Base-by-base conservation (phyloP, 352 stramenopile species). In the Globisporangium alternatum region DNA sequence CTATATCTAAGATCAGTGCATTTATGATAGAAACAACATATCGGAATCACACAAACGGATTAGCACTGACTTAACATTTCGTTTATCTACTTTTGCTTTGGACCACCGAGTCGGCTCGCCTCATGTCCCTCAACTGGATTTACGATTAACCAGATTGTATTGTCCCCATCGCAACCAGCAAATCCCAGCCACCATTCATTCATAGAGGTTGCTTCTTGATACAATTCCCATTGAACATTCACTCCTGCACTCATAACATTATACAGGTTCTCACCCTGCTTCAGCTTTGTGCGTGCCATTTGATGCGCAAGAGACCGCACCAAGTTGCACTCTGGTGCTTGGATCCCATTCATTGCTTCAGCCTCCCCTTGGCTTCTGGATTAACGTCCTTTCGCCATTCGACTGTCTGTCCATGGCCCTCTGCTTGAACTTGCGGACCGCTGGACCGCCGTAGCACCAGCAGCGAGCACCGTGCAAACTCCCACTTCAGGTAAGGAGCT, bases 281-380 rank as follows among this genome's bases (percentile, higher is more conserved):
- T 61, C 55, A 61, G 55, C 55, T 52, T 61, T 44, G 17, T 33
- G 22, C 48, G 55, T 61, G 55, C 45, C 21, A 13, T 61, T 61
- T 21, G 19, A 54, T 19, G 22, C 21, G 37, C 44, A 51, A 61
- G 44, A 61, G 55, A 61, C 35, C 15, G 55, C 37, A 31, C 21
- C 55, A 61, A 52, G 35, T 61, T 61, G 55, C 55, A 61, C 21
- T 61, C 17, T 61, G 55, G 55, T 61, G 55, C 55, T 61, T 61
- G 55, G 55, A 51, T 61, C 55, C 7, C 3, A 4, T 21, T 52
- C 3, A 4, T 21, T 52, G 31, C 45, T 51, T 33, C 39, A 47
- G 41, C 22, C 21, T 33, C 21, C 25, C n/a, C n/a, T 22, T 56
- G 13, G 13, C 28, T 28, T 35, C 39, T 21, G 33, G 39, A 9